Conservation (phyloP, 495 filamentous ascomycete species). For the Chaetomium tenue region DNA sequence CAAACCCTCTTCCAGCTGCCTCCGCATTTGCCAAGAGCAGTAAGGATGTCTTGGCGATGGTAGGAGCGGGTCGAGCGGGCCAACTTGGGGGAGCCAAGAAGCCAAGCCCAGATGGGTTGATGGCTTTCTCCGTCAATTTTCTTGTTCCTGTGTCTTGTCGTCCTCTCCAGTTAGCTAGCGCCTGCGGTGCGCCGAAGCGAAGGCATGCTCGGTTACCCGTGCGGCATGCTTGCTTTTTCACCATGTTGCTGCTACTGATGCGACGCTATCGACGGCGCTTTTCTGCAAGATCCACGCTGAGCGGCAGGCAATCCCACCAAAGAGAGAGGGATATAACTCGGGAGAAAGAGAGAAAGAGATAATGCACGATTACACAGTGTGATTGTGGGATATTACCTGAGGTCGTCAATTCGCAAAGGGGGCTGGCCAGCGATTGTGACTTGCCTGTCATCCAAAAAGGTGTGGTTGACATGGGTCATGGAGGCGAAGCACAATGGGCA, state of each 20-base stretch:
- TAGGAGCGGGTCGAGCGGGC: not conserved
- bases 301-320: not conserved
- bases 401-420: not conserved
- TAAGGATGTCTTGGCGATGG: not conserved
- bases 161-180: not conserved
- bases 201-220: not conserved
- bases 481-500: not conserved
- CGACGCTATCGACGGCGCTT: not conserved
- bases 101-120: not conserved
- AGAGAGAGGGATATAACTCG: too few species aligned
- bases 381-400: not conserved
- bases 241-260: not conserved
- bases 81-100: not conserved
- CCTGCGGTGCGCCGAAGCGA: conserved; percentile 4
- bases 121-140: not conserved
- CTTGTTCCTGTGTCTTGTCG: not conserved
- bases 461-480: not conserved
- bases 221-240: not conserved
- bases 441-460: not conserved
- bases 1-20: not conserved
- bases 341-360: not conserved
- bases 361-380: not conserved
- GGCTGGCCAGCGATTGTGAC: not conserved
- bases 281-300: not conserved
- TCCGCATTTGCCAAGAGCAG: conserved; percentile 10